A percentile compares a stretch with the other conserved stretches of the same genome.
These are phyloP conservation scores for Daucus carota DNA, from an alignment of 129 eudicot genomes.

Conservation along the genomic window DH1_v3.0 NC_030389.2:13069001-13069500, in stretches of 20 bases:
- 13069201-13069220: slow-evolving; percentile 76
- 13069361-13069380: slow-evolving; percentile 45
- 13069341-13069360: slow-evolving; percentile 60
- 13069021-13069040: slow-evolving; percentile 57
- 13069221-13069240: slow-evolving; percentile 81
- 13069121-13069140: slow-evolving; percentile 40
- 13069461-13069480: slow-evolving; percentile 47
- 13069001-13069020: slow-evolving; percentile 15
- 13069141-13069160: slow-evolving; percentile 66
- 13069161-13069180: slow-evolving; percentile 46
- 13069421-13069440: slow-evolving; percentile 43
- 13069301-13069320: slow-evolving; percentile 75
- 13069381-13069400: slow-evolving; percentile 32
- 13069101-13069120: slow-evolving; percentile 43
- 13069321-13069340: slow-evolving; percentile 82
- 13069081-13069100: slow-evolving; percentile 43
- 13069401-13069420: slow-evolving; percentile 44
- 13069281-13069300: slow-evolving; percentile 55
- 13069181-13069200: slow-evolving; percentile 39
- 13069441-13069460: slow-evolving; percentile 64
- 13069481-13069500: slow-evolving; percentile 28
- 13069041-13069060: slow-evolving; percentile 67
- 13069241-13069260: slow-evolving; percentile 89
- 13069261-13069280: slow-evolving; percentile 41
- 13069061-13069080: slow-evolving; percentile 35